Base-by-base conservation (phyloP, 768 basidiomycete genomes). In the Termitomyces heimii region DNA sequence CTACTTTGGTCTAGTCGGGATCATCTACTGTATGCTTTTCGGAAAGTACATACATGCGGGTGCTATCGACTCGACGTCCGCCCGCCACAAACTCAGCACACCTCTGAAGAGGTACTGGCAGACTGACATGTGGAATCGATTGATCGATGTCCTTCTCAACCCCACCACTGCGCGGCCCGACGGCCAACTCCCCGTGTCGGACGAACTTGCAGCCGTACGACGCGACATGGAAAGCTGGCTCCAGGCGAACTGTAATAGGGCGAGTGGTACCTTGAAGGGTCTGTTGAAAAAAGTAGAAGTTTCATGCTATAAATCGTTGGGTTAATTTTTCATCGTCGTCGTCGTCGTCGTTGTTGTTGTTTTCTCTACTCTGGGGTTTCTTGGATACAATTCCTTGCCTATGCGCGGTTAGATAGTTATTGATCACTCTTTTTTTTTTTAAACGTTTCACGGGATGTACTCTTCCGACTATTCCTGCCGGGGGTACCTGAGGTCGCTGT, bases 21-120 rank as follows among this genome's bases (percentile, higher is more conserved):
- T 98, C 65, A 82, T 94, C 35, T 97, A 92, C 72, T 97, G 93
- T 76, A 86, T 98, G 85, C 82, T 99, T 31, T 98, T 94, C 67
- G 95, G 95, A 26, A 96, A 93, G 72, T 96, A 98, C 74, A 92
- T 99, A 70, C 86, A 94, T 66, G 83, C 83, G 13, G 79, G 80
- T 58, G 77, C 85, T 9, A 75, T 88, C 46, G 71, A 68, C 31
- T 65, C 69, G 2, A 67, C 73, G 16, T 61, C 68, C 2, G 66
- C 68, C 42, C 73, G 79, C 56, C 82, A 85, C 74, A 88, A 82
- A 75, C 81, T 94, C 52, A 75, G 82, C 16, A 84, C 86, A 29
- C 82, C 88, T n/a, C 79, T 95, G 65, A 94, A 94, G 68, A 80
- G 97, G 58, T 99, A 99, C 70, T 98, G 97, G 93, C 94, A 98